Evolutionary conservation across 2,329 filamentous ascomycete species (phyloP), one percentile per base, ranked within the genome.

Genomic region (Clonostachys chloroleuca): DNA sequence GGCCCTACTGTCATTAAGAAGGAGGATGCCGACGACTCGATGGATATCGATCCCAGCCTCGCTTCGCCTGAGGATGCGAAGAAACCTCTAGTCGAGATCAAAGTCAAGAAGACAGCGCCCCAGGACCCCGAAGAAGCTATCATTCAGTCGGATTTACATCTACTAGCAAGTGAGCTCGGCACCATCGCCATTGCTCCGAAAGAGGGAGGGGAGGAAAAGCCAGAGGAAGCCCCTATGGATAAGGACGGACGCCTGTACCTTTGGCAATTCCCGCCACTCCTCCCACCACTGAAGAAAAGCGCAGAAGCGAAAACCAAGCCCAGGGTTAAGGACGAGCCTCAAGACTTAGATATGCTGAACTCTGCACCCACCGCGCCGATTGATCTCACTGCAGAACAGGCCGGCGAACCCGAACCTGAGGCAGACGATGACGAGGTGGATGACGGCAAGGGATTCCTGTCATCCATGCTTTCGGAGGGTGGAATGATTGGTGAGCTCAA

Each of bases 181-280:
- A 59, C 65, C 37, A 54, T 65, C 40, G 59, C 62, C 16, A 56
- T 68, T 12, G 56, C 60, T 18, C 59, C 60, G 37, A 56, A 62
- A 18, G 57, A 59, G 44, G 50, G 53, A 17, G 58, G 59, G 13
- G 49, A 53, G 17, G 59, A 58, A 47, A 52, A 50, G 14, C 24
- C 24, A 30, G 24, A 30, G 24, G 58, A 61, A 40, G 60, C 52
- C 8, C 59, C 60, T 3, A 52, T 60, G 42, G 63, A 67, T 60
- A 70, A 69, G 52, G 78, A 83, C 42, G 80, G 81, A 18, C 73
- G 78, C 36, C 61, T 84, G 45, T 84, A 83, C 51, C 69, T 86
- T 44, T 85, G 85, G 64, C 82, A 85, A 54, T 78, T 86, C 53
- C 82, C 82, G 39, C 80, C 80, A 6, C 66, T 84, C 5, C 70